Conservation (phyloP, 306 rosid genomes). For the Neltuma alba region DNA sequence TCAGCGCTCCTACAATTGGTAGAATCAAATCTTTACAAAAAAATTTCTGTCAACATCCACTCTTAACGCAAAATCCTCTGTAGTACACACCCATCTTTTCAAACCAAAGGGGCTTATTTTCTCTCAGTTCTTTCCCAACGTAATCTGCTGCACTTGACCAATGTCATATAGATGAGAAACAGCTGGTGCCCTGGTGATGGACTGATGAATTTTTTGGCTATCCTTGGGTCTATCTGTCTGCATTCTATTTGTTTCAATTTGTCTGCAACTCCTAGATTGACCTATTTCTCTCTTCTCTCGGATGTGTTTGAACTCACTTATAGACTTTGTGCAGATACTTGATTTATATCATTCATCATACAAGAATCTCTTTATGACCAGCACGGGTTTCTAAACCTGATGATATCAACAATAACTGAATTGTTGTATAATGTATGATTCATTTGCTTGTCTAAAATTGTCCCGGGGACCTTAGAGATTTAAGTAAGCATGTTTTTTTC, state of each 20-base stretch:
- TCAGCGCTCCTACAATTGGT: not conserved
- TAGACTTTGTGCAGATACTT: not conserved
- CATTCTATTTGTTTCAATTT: not conserved
- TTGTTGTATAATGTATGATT: not conserved
- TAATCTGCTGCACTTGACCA: not conserved
- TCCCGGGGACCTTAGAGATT: not conserved
- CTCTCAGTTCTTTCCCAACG: not conserved
- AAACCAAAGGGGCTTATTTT: not conserved
- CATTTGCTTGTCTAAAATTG: not conserved
- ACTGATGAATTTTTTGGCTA: not conserved
- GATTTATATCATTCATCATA: conserved; percentile 3
- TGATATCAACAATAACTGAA: conserved; percentile 29
- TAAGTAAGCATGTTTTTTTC: conserved; percentile 14
- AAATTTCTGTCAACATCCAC: not conserved
- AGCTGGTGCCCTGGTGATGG: not conserved
- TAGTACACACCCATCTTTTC: too few species aligned
- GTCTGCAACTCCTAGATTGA: not conserved
- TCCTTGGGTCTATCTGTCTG: not conserved
- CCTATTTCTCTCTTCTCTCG: not conserved
- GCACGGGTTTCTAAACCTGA: not conserved
- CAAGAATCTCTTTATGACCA: conserved; percentile 12
- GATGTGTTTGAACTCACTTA: not conserved
- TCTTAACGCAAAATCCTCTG: not conserved
- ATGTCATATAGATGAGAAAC: not conserved
- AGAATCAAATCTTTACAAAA: not conserved